Evolutionary conservation across 78 protist genomes (phyloP), one percentile per base, ranked within the genome.

Genomic region (Chrysochromulina parva): DNA sequence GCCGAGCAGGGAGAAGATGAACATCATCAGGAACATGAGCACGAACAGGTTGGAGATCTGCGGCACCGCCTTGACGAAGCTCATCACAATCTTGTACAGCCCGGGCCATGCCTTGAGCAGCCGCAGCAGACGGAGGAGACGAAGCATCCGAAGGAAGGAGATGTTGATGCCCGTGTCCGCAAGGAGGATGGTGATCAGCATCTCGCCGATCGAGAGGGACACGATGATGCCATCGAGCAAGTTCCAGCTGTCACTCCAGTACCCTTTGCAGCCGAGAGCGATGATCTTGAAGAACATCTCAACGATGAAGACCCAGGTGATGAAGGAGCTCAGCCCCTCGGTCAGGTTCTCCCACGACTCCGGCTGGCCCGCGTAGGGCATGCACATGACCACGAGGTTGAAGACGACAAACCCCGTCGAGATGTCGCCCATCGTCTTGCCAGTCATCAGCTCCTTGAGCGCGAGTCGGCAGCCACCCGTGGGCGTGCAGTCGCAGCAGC

Each of bases 1-100:
- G 55, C 93, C 93, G 48, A 91, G 14, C 22, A 53, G 10, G 22
- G 93, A 85, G 67, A 69, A 38, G 59, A 85, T 55, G 59, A 84
- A 1, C 60, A 69, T 6, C 38, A 67, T 19, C 38, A 91, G 11
- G 50, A 58, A 1, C 10, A 91, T 2, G 38, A 91, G 82, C 24
- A 59, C 11, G n/a, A 50, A 20, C 19, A 91, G 69, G 47, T 9
- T 6, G 26, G 52, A 0, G 19, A 89, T 0, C 52, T 58, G 26
- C 24, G 13, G 0, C 48, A 91, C 48, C 24, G 60, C 2, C 24
- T 3, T 4, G 38, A 55, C 19, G 55, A 82, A 0, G 9, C 50
- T 17, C 60, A 6, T 7, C 13, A 26, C 6, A 13, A 53, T 5
- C 28, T n/a, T 3, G 60, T 22, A 0, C 26, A 85, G 6, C 22